phyloP scores from a whole-genome alignment of 176 grass and related monocot species.

The Musa acuminata region DNA sequence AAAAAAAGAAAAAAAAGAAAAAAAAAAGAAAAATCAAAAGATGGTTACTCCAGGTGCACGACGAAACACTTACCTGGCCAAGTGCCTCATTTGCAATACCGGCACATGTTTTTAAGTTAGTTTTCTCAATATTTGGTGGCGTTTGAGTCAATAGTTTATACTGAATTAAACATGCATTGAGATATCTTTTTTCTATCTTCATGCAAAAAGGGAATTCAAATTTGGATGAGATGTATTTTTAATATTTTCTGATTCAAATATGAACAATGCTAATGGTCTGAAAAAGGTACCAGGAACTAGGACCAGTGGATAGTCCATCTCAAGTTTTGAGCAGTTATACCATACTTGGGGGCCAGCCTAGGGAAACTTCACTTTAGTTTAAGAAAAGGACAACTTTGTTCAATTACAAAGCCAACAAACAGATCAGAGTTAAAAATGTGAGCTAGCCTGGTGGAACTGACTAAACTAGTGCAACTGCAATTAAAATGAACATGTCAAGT shows the following conservation, averaged over 20 bases:
- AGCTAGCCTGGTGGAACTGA: background rate
- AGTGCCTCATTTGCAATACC: background rate
- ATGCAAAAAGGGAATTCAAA: background rate
- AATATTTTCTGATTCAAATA: background rate
- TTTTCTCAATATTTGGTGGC: background rate
- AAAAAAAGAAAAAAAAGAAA: background rate
- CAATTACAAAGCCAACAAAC: background rate
- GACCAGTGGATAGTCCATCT: background rate
- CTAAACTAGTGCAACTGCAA: background rate
- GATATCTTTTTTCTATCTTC: constrained; percentile 4
- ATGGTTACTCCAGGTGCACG: too few species aligned
- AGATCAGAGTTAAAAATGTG: background rate
- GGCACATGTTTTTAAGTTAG: background rate
- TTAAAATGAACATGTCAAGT: background rate
- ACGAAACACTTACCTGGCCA: background rate
- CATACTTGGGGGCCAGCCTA: background rate
- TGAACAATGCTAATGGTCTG: background rate
- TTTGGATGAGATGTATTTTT: background rate
- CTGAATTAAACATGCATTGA: background rate
- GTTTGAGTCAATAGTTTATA: background rate
- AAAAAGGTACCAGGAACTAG: background rate
- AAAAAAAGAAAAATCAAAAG: background rate
- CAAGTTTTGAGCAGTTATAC: background rate
- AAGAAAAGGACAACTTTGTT: background rate
- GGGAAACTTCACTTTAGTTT: background rate